These are phyloP conservation scores for Falciphora oryzae DNA, from an alignment of 2,329 filamentous ascomycete species.

Conservation along the genomic window DNA sequence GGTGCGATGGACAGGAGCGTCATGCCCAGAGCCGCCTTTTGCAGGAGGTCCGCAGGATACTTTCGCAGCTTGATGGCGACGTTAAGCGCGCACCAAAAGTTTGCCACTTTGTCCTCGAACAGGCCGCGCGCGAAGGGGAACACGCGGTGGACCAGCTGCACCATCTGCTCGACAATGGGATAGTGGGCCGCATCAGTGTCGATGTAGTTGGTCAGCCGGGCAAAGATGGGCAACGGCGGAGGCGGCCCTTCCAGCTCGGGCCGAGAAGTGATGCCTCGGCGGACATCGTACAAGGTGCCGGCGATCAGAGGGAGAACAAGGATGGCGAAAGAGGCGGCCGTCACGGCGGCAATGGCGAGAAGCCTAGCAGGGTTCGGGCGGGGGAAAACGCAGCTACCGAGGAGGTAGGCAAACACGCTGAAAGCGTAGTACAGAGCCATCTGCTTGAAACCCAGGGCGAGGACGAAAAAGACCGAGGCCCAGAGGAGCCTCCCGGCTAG, in stretches of 20 bases:
- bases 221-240: constrained; percentile 58
- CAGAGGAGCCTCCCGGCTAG: constrained; percentile 78
- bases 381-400: constrained; percentile 81
- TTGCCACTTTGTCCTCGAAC: constrained; percentile 98
- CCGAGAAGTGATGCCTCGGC: constrained; percentile 53
- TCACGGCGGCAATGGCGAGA: constrained; percentile 68
- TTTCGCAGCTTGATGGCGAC: constrained; percentile 79
- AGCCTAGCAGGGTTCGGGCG: constrained; percentile 62
- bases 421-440: constrained; percentile 99
- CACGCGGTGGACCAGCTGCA: constrained; percentile 83
- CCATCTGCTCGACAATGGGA: constrained; percentile 68
- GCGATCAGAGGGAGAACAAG: constrained; percentile 70
- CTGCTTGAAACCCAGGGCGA: constrained; percentile 94
- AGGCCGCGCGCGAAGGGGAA: constrained; percentile 94
- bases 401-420: constrained; percentile 82
- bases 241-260: constrained; percentile 52
- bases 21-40: constrained; percentile 65
- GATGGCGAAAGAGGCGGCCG: constrained; percentile 64
- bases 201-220: constrained; percentile 50
- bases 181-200: constrained; percentile 65
- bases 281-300: constrained; percentile 64
- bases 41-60: constrained; percentile 66
- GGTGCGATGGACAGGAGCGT: constrained; percentile 74
- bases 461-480: constrained; percentile 90
- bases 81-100: constrained; percentile 94